phyloP scores from a whole-genome alignment of 1,284 basidiomycete genomes.

The Athelia sp. region DNA sequence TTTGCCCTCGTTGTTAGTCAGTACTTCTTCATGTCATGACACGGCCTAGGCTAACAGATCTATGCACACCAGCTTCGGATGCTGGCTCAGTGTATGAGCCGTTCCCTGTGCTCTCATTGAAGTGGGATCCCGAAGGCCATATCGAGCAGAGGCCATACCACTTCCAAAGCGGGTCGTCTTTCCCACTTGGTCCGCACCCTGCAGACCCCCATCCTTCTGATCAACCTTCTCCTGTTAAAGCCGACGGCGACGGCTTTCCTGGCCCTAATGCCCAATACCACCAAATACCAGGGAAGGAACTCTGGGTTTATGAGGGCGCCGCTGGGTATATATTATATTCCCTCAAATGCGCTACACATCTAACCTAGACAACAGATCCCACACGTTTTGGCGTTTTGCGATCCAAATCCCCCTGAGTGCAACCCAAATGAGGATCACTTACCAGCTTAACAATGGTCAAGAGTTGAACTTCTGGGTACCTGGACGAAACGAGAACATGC shows the following conservation, averaged over 20 bases:
- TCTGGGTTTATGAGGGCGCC: slow-evolving; percentile 74
- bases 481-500: slow-evolving; percentile 79
- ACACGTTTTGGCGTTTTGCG: slow-evolving; percentile 94
- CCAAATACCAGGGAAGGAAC: slow-evolving; percentile 60
- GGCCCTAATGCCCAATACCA: slow-evolving; percentile 36
- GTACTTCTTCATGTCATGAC: slow-evolving; percentile 24
- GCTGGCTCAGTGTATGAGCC: slow-evolving; percentile 78
- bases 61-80: slow-evolving; percentile 67
- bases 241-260: slow-evolving; percentile 8
- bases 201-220: slow-evolving; percentile 57
- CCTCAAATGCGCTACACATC: not conserved
- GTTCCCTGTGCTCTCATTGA: slow-evolving; percentile 68
- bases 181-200: slow-evolving; percentile 65
- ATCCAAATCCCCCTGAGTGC: slow-evolving; percentile 76
- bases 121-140: slow-evolving; percentile 62
- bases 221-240: slow-evolving; percentile 21
- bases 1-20: slow-evolving; percentile 81
- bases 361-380: slow-evolving; percentile 45
- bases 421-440: slow-evolving; percentile 76
- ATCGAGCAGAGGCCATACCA: slow-evolving; percentile 10
- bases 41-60: not conserved
- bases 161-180: slow-evolving; percentile 27
- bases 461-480: slow-evolving; percentile 84
- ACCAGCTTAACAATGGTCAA: slow-evolving; percentile 77
- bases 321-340: slow-evolving; percentile 45